A percentile compares a stretch with the other conserved stretches of the same genome.
phyloP scores from a whole-genome alignment of 331 rosid species.

The Ulmus americana region DNA sequence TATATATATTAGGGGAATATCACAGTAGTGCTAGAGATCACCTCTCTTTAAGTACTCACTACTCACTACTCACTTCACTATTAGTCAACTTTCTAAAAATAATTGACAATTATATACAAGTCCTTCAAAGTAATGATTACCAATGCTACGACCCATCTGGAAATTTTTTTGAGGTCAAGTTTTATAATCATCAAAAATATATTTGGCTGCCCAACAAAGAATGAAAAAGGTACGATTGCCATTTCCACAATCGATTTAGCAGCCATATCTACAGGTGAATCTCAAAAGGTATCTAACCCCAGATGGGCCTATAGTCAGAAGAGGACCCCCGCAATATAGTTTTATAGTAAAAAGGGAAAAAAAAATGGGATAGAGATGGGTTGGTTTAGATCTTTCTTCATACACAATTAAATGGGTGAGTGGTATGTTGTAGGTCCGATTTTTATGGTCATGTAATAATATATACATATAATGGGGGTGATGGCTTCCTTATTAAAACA shows the following conservation, averaged over 20 bases:
- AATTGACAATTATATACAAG: not conserved
- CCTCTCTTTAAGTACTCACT: not conserved
- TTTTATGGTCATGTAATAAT: too few species aligned
- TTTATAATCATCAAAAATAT: not conserved
- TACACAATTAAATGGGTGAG: too few species aligned
- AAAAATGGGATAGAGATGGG: too few species aligned
- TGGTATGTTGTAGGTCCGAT: too few species aligned
- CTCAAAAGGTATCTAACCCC: slow-evolving; percentile 5
- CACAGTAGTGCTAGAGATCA: not conserved
- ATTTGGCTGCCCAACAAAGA: not conserved
- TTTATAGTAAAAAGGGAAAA: too few species aligned
- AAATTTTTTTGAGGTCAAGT: slow-evolving; percentile 1
- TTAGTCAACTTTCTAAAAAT: not conserved
- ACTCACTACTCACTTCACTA: not conserved
- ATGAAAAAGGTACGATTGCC: not conserved
- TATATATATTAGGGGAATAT: not conserved
- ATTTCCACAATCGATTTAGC: not conserved
- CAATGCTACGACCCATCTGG: not conserved
- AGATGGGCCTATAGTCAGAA: not conserved
- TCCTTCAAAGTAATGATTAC: slow-evolving; percentile 4
- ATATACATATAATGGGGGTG: too few species aligned
- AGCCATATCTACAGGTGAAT: not conserved
- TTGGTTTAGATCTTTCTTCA: too few species aligned
- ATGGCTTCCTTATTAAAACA: too few species aligned
- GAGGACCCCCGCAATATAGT: too few species aligned